These are phyloP conservation scores for Wickerhamomyces subpelliculosus DNA, from an alignment of 805 yeast genomes.

Conservation along the genomic window DNA sequence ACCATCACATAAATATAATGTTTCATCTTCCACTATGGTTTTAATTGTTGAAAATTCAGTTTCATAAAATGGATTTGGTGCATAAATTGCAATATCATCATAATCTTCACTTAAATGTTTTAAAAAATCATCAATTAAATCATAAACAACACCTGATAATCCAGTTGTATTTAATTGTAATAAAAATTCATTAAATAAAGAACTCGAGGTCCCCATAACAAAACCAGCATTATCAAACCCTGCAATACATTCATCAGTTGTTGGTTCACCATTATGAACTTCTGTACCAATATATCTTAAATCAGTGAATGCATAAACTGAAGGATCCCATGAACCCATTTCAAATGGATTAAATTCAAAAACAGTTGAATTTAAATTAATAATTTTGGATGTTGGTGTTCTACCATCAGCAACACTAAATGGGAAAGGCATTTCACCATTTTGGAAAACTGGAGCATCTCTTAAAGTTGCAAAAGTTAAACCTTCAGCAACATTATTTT, in stretches of 20 bases:
- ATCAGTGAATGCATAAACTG: constrained; percentile 57
- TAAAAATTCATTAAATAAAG: constrained; percentile 66
- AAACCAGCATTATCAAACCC: constrained; percentile 83
- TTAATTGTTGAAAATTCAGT: constrained; percentile 30
- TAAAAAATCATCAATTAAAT: constrained; percentile 40
- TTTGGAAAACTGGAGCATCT: constrained; percentile 51
- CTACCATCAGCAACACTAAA: constrained; percentile 60
- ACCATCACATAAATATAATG: constrained; percentile 59
- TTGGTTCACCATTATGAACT: constrained; percentile 52
- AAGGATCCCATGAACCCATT: constrained; percentile 86
- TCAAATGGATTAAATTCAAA: constrained; percentile 61
- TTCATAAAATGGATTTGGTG: constrained; percentile 65
- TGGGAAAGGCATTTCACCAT: constrained; percentile 67
- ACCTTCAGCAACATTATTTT: constrained; percentile 57
- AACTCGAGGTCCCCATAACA: constrained; percentile 75
- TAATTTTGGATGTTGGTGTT: constrained; percentile 49
- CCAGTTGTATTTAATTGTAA: constrained; percentile 50
- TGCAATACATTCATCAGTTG: constrained; percentile 41
- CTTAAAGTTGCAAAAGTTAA: constrained; percentile 52
- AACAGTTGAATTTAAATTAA: constrained; percentile 61
- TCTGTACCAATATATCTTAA: constrained; percentile 65
- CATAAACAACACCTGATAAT: constrained; percentile 37
- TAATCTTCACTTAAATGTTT: constrained; percentile 40
- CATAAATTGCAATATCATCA: constrained; percentile 62
- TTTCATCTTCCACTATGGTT: constrained; percentile 31